These are phyloP conservation scores for Colletotrichum sp. DNA, from an alignment of 2,329 filamentous ascomycete genomes.

Conservation along the genomic window DNA sequence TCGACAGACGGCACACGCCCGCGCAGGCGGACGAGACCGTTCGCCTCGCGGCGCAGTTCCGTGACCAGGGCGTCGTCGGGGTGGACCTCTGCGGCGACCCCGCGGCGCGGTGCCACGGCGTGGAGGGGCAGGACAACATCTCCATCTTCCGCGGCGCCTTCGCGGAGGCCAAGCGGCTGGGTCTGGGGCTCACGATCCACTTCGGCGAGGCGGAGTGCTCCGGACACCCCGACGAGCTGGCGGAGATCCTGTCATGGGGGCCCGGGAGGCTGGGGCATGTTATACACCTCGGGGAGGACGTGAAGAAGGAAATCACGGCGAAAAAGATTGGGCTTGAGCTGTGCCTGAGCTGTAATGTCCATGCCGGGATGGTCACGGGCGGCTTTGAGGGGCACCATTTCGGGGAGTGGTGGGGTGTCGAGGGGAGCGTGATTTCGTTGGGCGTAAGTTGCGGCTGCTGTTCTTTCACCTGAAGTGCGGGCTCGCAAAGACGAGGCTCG, in stretches of 20 bases:
- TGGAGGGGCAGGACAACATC: slow-evolving; percentile 60
- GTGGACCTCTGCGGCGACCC: slow-evolving; percentile 84
- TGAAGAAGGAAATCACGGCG: slow-evolving; percentile 58
- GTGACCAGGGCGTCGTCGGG: slow-evolving; percentile 65
- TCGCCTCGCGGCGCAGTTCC: slow-evolving; percentile 62
- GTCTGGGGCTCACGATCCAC: slow-evolving; percentile 73
- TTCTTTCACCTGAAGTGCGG: background rate
- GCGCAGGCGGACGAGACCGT: slow-evolving; percentile 68
- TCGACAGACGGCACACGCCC: slow-evolving; percentile 69
- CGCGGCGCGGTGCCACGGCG: slow-evolving; percentile 50
- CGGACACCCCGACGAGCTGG: slow-evolving; percentile 63
- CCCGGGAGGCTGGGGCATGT: slow-evolving; percentile 79
- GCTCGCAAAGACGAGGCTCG: background rate
- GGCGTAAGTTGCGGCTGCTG: slow-evolving; percentile 59
- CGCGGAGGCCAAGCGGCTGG: slow-evolving; percentile 53
- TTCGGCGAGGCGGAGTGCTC: slow-evolving; percentile 73
- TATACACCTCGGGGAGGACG: slow-evolving; percentile 69
- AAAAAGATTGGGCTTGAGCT: slow-evolving; percentile 71
- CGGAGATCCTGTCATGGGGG: slow-evolving; percentile 65
- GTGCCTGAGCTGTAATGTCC: slow-evolving; percentile 82
- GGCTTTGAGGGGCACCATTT: slow-evolving; percentile 77
- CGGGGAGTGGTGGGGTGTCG: slow-evolving; percentile 68
- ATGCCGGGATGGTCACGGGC: slow-evolving; percentile 72
- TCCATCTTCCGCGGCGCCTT: slow-evolving; percentile 65
- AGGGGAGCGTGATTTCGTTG: slow-evolving; percentile 65